Conservation (phyloP, 345 rosid species). For the Physaria fendleri region DNA sequence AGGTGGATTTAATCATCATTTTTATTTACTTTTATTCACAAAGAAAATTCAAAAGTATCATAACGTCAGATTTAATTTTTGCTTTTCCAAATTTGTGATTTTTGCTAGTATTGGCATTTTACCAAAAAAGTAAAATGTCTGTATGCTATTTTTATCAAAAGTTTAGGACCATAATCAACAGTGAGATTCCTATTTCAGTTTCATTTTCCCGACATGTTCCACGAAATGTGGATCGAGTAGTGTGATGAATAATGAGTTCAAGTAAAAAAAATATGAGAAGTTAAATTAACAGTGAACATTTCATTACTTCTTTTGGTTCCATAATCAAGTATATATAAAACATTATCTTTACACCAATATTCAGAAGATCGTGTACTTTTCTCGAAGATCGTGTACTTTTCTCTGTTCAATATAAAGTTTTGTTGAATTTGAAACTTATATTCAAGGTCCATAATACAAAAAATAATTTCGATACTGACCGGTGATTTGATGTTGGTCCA, state of each 20-base stretch:
- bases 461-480: background rate
- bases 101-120: background rate
- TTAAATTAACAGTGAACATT: background rate
- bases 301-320: background rate
- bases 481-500: background rate
- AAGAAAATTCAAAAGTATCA: background rate
- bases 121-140: background rate
- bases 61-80: background rate
- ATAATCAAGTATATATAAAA: no score
- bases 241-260: background rate
- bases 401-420: background rate
- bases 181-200: background rate
- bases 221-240: background rate
- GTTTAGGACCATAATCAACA: background rate
- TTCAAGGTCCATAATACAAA: background rate
- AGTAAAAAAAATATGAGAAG: background rate
- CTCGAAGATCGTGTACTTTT: background rate
- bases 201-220: background rate
- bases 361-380: background rate
- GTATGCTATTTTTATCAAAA: background rate
- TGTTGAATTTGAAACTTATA: background rate
- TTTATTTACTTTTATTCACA: background rate
- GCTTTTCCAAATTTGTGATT: slow-evolving; percentile 7
- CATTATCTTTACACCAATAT: background rate
- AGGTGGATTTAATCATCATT: background rate